Conservation (phyloP, 2,329 filamentous ascomycete species). For the Fusarium odoratissimum region DNA sequence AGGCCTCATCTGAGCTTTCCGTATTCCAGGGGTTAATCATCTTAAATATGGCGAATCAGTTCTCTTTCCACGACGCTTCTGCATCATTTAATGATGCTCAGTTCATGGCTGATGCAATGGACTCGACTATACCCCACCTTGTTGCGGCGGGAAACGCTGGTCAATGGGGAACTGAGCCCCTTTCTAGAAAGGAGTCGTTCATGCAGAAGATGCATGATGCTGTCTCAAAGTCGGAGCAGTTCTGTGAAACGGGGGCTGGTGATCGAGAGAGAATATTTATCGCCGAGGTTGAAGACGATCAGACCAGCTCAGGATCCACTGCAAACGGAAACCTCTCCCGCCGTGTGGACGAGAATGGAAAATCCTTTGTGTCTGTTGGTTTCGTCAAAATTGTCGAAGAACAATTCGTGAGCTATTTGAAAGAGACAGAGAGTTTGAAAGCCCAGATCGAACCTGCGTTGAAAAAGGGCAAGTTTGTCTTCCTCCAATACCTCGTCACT, state of each 20-base stretch:
- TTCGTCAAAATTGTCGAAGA: constrained; percentile 19
- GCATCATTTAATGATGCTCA: constrained; percentile 40
- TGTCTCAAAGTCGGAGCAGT: constrained; percentile 41
- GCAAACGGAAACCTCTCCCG: constrained; percentile 19
- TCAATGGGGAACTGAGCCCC: constrained; percentile 47
- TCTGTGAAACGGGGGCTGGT: constrained; percentile 35
- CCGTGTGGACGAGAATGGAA: constrained; percentile 31
- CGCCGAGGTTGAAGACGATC: constrained; percentile 41
- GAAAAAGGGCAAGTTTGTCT: constrained; percentile 28
- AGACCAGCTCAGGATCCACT: constrained; percentile 5
- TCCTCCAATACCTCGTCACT: constrained; percentile 28
- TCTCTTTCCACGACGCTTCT: constrained; percentile 42
- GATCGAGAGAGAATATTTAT: constrained; percentile 45
- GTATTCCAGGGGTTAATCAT: background rate
- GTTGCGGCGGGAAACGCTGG: constrained; percentile 41
- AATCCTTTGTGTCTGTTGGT: constrained; percentile 23
- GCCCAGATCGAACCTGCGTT: constrained; percentile 18
- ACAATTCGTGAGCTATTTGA: constrained; percentile 23
- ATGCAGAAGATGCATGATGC: constrained; percentile 33
- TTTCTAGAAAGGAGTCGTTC: constrained; percentile 42
- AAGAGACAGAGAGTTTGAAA: constrained; percentile 17
- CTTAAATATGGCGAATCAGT: constrained; percentile 32
- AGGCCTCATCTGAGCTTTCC: background rate
- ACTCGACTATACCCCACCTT: constrained; percentile 47
- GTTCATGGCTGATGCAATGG: constrained; percentile 48